Base-by-base conservation (phyloP, 1,284 basidiomycete genomes). In the Farysia itapuensis region DNA sequence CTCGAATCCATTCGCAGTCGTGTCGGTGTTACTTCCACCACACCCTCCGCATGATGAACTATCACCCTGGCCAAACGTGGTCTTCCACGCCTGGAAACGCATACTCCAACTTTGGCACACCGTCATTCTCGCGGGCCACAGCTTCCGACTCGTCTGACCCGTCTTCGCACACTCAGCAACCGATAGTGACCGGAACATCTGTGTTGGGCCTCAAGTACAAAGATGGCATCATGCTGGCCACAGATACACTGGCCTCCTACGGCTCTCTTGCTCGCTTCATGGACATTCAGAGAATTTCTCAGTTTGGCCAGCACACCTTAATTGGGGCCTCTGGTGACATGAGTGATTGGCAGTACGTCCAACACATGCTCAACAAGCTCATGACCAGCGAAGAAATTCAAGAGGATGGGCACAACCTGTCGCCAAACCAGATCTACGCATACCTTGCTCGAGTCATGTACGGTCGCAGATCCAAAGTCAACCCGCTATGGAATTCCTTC, bases 211-310 rank as follows among this genome's bases (percentile, higher is more conserved):
- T 98, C 77, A 89, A 89, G 78, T 98, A 85, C 83, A 91, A 93
- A 78, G 91, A 90, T 70, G 94, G 95, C 3, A 86, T 98, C 64
- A 96, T 99, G 90, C 86, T 99, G 81, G 92, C 95, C n/a, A 90
- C 95, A 25, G 94, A 99, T 81, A 97, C 88, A 68, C 86, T 98
- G 39, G 94, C 90, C 11, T 98, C 95, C 0, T 98, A 97, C 71
- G 95, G 95, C 46, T 96, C 92, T 6, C 86, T 98, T 32, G 92
- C 95, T 2, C 86, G 94, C 16, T 97, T 97, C 85, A 94, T 91
- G 82, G 90, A 94, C 75, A 82, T 98, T 49, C 84, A 88, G 67
- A 88, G 94, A 78, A 83, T 99, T 16, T 85, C 89, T 67, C 78
- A 86, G 8, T 85, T 97, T 23, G 93, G 93, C 5, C 80, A 82